Percentiles rank a stretch among this genome's conserved stretches.
These are phyloP conservation scores for Rhodotorula sp. DNA, from an alignment of 1,284 basidiomycete species.

Conservation along the genomic window DNA sequence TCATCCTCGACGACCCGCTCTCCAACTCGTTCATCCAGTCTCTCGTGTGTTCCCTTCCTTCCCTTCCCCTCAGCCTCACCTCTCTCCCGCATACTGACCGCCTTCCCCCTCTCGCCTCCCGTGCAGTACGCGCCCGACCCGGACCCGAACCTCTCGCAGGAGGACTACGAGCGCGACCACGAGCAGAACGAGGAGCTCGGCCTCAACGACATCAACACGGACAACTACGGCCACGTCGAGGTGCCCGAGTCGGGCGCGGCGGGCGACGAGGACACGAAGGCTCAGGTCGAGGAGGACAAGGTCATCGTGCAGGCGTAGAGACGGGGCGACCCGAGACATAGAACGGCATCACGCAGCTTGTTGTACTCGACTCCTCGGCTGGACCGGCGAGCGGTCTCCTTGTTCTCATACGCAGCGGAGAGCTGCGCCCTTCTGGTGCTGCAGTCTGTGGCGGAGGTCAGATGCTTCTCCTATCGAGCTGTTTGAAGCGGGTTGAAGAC, in stretches of 20 bases:
- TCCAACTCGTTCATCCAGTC: conserved; percentile 90
- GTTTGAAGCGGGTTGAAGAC: too few relatives aligned
- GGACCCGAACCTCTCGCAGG: conserved; percentile 59
- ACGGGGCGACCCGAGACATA: too few relatives aligned
- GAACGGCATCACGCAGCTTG: too few relatives aligned
- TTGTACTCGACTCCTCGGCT: too few relatives aligned
- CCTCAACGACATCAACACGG: conserved; percentile 93
- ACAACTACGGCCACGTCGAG: conserved; percentile 62
- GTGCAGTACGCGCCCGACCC: conserved; percentile 55
- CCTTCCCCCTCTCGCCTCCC: background rate
- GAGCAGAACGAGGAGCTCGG: conserved; percentile 96
- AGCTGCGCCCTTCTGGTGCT: too few relatives aligned
- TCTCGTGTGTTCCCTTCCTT: background rate
- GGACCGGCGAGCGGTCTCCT: too few relatives aligned
- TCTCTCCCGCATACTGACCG: too few relatives aligned
- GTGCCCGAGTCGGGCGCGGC: background rate
- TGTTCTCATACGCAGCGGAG: too few relatives aligned
- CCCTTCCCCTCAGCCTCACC: background rate
- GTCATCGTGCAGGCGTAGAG: conserved; percentile 7
- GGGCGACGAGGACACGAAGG: background rate
- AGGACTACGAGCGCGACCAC: conserved; percentile 77
- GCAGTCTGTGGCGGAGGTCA: too few relatives aligned
- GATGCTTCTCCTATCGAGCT: too few relatives aligned
- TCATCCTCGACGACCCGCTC: conserved; percentile 93
- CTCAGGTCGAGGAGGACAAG: background rate